Evolutionary conservation across 768 basidiomycete species (phyloP).

Genomic region (Antrodiella citrinella): DNA sequence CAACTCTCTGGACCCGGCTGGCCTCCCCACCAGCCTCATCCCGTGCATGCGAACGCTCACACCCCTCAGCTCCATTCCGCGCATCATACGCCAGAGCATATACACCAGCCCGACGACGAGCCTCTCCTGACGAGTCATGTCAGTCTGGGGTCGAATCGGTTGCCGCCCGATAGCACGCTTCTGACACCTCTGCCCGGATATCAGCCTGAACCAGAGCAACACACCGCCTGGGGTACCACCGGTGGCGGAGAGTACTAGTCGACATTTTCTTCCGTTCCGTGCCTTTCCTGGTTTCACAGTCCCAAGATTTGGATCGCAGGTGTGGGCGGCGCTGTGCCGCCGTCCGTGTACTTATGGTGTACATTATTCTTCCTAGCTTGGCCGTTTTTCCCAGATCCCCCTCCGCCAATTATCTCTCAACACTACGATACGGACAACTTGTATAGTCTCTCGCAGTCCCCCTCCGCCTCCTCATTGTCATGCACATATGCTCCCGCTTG

Average conservation of each 20-base stretch:
- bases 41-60: not conserved
- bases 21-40: not conserved
- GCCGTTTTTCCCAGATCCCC: not conserved
- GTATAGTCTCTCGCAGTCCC: not conserved
- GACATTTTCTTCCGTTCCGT: not conserved
- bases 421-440: not conserved
- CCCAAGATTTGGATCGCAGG: not conserved
- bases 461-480: not conserved
- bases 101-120: slow-evolving; percentile 4
- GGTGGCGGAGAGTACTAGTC: not conserved
- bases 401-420: not conserved
- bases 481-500: not conserved
- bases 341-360: not conserved
- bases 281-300: not conserved
- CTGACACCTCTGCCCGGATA: slow-evolving; percentile 9
- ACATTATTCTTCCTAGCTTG: not conserved
- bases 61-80: not conserved
- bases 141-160: slow-evolving; percentile 7
- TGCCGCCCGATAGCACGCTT: slow-evolving; percentile 11
- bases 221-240: not conserved
- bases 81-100: not conserved
- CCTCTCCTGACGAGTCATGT: slow-evolving; percentile 10
- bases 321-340: not conserved
- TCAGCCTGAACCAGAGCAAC: not conserved
- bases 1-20: not conserved